phyloP scores from a whole-genome alignment of 2,329 filamentous ascomycete species.

The Colletotrichum spaethianum region DNA sequence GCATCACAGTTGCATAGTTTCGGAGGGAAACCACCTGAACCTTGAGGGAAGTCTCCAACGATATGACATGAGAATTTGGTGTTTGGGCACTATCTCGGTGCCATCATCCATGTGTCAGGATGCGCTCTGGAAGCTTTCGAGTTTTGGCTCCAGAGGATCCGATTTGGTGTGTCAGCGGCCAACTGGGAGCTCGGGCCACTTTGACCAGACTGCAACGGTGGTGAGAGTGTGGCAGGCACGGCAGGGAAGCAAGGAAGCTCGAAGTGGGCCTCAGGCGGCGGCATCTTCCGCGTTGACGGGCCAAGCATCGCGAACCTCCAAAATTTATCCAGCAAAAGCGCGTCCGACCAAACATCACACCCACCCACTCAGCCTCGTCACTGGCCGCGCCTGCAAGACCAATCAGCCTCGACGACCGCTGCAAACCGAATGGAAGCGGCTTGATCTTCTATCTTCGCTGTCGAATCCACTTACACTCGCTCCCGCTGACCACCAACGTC shows the following conservation, averaged over 20 bases:
- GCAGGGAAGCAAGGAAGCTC: conserved; percentile 8
- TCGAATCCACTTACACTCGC: background rate
- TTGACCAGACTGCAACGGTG: background rate
- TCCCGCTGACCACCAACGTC: background rate
- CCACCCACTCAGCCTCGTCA: conserved; percentile 13
- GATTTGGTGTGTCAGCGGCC: background rate
- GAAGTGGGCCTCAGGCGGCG: conserved; percentile 10
- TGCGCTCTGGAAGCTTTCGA: conserved; percentile 5
- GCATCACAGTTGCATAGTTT: conserved; percentile 20
- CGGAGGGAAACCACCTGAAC: conserved; percentile 18
- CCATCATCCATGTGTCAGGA: background rate
- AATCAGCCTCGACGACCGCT: conserved; percentile 8
- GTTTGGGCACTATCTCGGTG: background rate
- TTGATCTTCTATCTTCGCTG: background rate
- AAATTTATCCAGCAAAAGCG: conserved; percentile 42
- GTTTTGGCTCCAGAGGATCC: background rate
- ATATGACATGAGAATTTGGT: background rate
- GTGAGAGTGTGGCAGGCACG: background rate
- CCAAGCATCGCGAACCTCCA: conserved; percentile 42
- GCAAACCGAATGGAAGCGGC: background rate
- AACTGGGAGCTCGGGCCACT: conserved; percentile 6
- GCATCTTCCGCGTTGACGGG: conserved; percentile 38
- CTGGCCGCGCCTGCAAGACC: background rate
- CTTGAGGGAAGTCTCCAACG: background rate
- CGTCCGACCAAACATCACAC: conserved; percentile 33